These are phyloP conservation scores for Boletus rubropictus DNA, from an alignment of 768 basidiomycete genomes.

Conservation along the genomic window DNA sequence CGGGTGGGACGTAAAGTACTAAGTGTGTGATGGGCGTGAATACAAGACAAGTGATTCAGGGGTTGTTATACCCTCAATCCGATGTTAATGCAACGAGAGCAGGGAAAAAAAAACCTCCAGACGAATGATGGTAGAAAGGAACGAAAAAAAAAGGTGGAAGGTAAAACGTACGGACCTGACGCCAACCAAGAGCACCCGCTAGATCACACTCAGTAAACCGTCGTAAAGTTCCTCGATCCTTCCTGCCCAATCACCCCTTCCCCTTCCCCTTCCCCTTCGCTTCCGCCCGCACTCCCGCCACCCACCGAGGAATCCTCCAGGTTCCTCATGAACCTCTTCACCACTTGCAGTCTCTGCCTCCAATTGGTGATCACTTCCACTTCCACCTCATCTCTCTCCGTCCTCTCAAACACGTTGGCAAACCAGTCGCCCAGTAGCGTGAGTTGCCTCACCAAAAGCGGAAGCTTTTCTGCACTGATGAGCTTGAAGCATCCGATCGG, in stretches of 20 bases:
- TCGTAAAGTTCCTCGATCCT: constrained; percentile 53
- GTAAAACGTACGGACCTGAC: constrained; percentile 2
- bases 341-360: constrained; percentile 73
- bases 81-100: constrained; percentile 9
- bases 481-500: constrained; percentile 93
- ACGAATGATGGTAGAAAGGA: constrained; percentile 11
- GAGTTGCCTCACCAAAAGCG: constrained; percentile 83
- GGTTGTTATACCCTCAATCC: constrained; percentile 5
- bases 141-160: not conserved
- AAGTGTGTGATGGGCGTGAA: constrained; percentile 4
- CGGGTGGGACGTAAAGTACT: not conserved
- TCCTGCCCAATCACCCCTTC: constrained; percentile 51
- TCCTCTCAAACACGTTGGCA: constrained; percentile 73
- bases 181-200: not conserved
- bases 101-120: not conserved
- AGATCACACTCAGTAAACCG: constrained; percentile 35
- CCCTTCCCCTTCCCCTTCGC: constrained; percentile 28
- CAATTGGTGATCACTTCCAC: constrained; percentile 87
- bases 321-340: constrained; percentile 54
- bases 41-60: constrained; percentile 16
- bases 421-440: constrained; percentile 88
- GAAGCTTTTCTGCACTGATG: constrained; percentile 82
- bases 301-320: constrained; percentile 19
- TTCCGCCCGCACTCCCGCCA: constrained; percentile 14
- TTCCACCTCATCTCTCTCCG: constrained; percentile 60